A percentile compares a stretch with the other conserved stretches of the same genome.
Conservation (phyloP, 2,329 filamentous ascomycete genomes). For the Thermoascus crustaceus region DNA sequence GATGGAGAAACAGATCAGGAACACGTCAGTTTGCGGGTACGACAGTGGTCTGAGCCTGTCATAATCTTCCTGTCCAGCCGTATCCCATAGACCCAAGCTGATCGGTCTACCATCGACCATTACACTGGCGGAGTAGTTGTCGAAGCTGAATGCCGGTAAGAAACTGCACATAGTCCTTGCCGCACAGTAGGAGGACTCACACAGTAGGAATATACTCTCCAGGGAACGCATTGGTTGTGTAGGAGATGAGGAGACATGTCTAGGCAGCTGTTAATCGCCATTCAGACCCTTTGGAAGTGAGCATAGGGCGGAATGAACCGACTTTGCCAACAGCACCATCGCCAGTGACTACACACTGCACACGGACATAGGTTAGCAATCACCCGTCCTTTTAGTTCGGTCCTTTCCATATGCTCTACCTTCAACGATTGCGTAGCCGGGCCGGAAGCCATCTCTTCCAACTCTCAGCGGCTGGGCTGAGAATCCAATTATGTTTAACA, state of each 20-base stretch:
- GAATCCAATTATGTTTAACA: no score
- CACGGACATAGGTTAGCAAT: slow-evolving; percentile 30
- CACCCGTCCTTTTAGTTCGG: not conserved
- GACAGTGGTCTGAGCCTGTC: slow-evolving; percentile 89
- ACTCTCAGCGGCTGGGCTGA: slow-evolving; percentile 8
- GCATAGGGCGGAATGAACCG: slow-evolving; percentile 26
- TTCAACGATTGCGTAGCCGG: slow-evolving; percentile 85
- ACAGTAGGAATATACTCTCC: slow-evolving; percentile 99
- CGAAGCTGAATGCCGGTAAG: slow-evolving; percentile 57
- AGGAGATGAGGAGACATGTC: slow-evolving; percentile 98
- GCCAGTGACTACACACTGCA: slow-evolving; percentile 93
- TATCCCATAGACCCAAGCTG: slow-evolving; percentile 96
- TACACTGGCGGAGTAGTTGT: slow-evolving; percentile 98
- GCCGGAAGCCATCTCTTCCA: slow-evolving; percentile 59
- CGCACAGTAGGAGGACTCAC: slow-evolving; percentile 25
- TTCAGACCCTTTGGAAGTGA: slow-evolving; percentile 3
- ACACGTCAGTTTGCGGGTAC: slow-evolving; percentile 97
- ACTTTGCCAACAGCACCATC: slow-evolving; percentile 99
- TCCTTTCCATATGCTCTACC: slow-evolving; percentile 46
- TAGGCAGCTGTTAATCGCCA: slow-evolving; percentile 32
- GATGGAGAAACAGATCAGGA: slow-evolving; percentile 97
- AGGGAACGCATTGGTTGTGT: slow-evolving; percentile 99
- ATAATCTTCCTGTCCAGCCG: slow-evolving; percentile 97
- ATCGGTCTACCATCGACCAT: slow-evolving; percentile 99
- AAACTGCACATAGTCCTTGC: slow-evolving; percentile 7